phyloP scores from a whole-genome alignment of 2,329 filamentous ascomycete genomes.

The Cryoendolithus antarcticus region DNA sequence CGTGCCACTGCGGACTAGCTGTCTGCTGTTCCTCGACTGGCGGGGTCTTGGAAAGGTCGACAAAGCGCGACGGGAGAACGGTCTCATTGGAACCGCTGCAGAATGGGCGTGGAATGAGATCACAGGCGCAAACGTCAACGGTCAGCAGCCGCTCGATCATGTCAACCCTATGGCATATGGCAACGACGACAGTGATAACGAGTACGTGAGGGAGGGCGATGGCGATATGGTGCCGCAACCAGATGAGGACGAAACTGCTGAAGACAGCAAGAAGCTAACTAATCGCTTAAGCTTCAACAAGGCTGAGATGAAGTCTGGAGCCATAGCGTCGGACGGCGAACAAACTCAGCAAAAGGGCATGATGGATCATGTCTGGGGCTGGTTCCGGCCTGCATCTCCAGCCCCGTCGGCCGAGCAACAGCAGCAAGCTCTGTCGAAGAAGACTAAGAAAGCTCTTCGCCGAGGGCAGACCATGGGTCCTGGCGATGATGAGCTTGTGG shows the following conservation, averaged over 20 bases:
- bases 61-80: conserved; percentile 84
- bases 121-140: conserved; percentile 46
- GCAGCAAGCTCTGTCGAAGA: conserved; percentile 11
- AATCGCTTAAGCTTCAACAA: conserved; percentile 16
- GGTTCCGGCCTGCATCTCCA: conserved; percentile 49
- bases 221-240: conserved; percentile 53
- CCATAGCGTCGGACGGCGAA: conserved; percentile 5
- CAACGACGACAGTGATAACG: conserved; percentile 16
- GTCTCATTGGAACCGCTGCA: conserved; percentile 81
- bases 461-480: conserved; percentile 61
- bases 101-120: conserved; percentile 93
- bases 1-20: conserved; percentile 87
- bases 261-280: conserved; percentile 37
- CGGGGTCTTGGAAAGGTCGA: conserved; percentile 84
- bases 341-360: conserved; percentile 25
- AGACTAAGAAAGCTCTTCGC: conserved; percentile 23
- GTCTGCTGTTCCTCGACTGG: conserved; percentile 94
- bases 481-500: conserved; percentile 21
- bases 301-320: conserved; percentile 35
- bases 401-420: conserved; percentile 9
- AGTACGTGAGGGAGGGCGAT: conserved; percentile 14
- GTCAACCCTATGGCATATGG: conserved; percentile 11
- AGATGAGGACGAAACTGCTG: conserved; percentile 48
- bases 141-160: conserved; percentile 10
- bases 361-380: conserved; percentile 50